These are phyloP conservation scores for Parathielavia hyrcaniae DNA, from an alignment of 495 filamentous ascomycete genomes.

Conservation along the genomic window DNA sequence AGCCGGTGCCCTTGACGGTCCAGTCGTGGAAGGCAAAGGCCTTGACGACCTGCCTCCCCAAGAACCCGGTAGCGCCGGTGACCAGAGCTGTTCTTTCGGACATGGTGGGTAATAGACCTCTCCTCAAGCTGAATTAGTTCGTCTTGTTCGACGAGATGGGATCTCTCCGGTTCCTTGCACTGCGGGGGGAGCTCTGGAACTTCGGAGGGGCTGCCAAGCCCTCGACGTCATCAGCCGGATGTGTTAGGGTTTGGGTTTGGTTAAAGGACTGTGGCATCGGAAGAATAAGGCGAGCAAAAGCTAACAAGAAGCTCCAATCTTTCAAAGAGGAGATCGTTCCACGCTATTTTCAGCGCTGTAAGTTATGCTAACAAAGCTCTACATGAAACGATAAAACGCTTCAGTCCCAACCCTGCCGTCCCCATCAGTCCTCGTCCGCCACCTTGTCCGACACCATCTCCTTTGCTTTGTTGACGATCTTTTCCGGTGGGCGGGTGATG, in stretches of 20 bases:
- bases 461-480: constrained; percentile 41
- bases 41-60: constrained; percentile 74
- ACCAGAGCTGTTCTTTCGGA: constrained; percentile 56
- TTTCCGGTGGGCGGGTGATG: constrained; percentile 37
- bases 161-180: neutral
- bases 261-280: no score
- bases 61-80: constrained; percentile 78
- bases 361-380: neutral
- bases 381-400: neutral
- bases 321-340: neutral
- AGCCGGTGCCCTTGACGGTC: constrained; percentile 75
- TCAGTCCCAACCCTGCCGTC: neutral
- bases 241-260: no score
- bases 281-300: no score
- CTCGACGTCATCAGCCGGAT: no score
- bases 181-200: neutral
- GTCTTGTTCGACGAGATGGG: neutral
- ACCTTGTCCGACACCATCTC: constrained; percentile 45
- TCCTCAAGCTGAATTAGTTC: neutral
- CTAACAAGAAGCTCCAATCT: no score
- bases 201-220: no score
- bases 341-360: neutral
- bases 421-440: constrained; percentile 39
- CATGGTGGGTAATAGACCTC: constrained; percentile 9
- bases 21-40: constrained; percentile 65